A percentile compares a stretch with the other conserved stretches of the same genome.
Evolutionary conservation across 108 stramenopile species (phyloP).

Genomic region (Fistulifera pelliculosa): DNA sequence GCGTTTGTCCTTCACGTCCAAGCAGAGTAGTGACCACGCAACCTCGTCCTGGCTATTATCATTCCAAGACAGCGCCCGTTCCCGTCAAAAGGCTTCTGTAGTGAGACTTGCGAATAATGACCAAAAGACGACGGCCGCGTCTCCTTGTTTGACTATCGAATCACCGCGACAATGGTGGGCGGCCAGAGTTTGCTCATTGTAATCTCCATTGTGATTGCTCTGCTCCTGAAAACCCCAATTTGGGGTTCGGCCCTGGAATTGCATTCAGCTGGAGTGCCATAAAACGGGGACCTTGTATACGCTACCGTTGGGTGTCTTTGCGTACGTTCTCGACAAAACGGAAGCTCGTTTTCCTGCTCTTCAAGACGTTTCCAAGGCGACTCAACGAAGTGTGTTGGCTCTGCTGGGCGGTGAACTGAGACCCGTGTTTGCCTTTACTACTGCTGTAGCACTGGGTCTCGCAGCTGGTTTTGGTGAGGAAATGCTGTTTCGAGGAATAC

Average conservation of each 20-base stretch:
- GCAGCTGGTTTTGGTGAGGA: conserved; percentile 85
- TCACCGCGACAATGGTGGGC: conserved; percentile 42
- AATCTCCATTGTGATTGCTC: conserved; percentile 27
- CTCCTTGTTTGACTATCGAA: conserved; percentile 26
- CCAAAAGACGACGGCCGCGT: conserved; percentile 5
- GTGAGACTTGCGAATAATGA: neutral
- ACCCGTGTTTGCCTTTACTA: conserved; percentile 29
- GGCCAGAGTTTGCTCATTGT: conserved; percentile 59
- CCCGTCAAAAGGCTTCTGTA: no score
- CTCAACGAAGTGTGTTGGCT: conserved; percentile 60
- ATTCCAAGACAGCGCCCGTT: no score
- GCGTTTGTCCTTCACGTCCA: no score
- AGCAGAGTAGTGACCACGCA: no score
- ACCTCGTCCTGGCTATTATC: no score
- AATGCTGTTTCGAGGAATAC: conserved; percentile 78
- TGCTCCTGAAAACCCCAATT: conserved; percentile 42
- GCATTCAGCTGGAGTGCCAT: conserved; percentile 15
- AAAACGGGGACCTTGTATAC: conserved; percentile 38
- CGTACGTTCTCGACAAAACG: conserved; percentile 32
- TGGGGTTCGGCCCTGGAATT: conserved; percentile 51
- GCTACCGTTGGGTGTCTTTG: conserved; percentile 45
- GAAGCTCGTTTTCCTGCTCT: conserved; percentile 57
- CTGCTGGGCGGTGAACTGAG: conserved; percentile 55
- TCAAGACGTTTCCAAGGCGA: conserved; percentile 65
- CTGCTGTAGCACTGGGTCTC: conserved; percentile 42